Base-by-base conservation (phyloP, 177 flowering plant species). In the Vitis hybrid region DNA sequence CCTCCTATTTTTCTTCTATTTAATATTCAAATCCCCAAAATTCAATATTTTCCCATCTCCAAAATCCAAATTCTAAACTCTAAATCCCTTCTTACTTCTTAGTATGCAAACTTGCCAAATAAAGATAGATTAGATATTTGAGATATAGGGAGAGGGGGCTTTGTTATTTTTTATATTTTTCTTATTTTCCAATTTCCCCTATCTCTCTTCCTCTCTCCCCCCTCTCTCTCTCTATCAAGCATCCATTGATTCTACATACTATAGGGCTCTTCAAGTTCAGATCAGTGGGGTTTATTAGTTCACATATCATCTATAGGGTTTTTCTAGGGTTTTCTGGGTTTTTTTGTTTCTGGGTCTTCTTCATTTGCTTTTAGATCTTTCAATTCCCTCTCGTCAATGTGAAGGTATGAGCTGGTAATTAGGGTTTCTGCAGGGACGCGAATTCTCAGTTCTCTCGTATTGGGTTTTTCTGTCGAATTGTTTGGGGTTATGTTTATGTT, bases 281-380 rank as follows among this genome's bases (percentile, higher is more conserved):
- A 58, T 71, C 65, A 58, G 17, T 57, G 49, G 56, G 69, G 30
- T 26, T 74, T 56, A n/a, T 60, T 3, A 57, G 19, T 14, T 19
- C 64, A 23, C 5, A 34, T 60, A n/a, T 26, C 30, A 26, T 26
- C 30, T 26, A 26, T 26, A 26, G 30, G 13, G 21, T 50, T 19
- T 30, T 45, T 60, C 14, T 2, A 30, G 6, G n/a, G 9, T 30
- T 52, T 34, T 49, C 61, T 13, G 51, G 15, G 30, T 26, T 67
- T 60, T 48, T n/a, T 14, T 15, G 18, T 56, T 60, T 21, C 19
- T 12, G 23, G 14, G 9, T 49, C 18, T 13, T 39, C 60, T 56
- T 56, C 19, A 0, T 32, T 50, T 52, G 17, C 30, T 65, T 12
- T 57, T 55, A 18, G 51, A 19, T 19, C 39, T 50, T 68, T 32